Base-by-base conservation (phyloP, 257 asterid species). In the Solanum dulcamara region DNA sequence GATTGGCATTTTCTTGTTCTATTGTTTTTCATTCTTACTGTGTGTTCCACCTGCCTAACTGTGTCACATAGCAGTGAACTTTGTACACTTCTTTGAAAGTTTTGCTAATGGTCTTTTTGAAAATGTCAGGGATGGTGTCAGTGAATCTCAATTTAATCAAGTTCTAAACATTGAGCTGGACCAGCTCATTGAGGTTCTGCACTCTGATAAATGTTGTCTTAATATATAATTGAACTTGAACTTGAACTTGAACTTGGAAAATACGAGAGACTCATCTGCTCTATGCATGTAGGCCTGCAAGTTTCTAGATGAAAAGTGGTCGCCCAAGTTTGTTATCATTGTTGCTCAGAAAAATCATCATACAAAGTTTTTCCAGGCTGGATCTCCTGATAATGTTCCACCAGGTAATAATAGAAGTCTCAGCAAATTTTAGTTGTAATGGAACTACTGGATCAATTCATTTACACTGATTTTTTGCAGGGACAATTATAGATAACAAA, bases 261-360 rank as follows among this genome's bases (percentile, higher is more conserved):
- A n/a, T 35, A 59, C 24, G 2, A 48, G 70, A 32, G 66, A 53
- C 17, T 46, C 24, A 5, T 37, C 20, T 3, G 35, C 15, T 35
- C 33, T 85, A 60, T 88, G 37, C 88, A 94, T 88, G 62, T 88
- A 96, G 98, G 94, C 98, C 7, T 96, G 98, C 86, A 94, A 94
- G 85, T 91, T 89, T 81, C 96, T 96, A 0, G 99, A 95, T 11
- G 98, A 93, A 42, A 91, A 88, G 3, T 96, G 99, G 98, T 60
- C 74, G 6, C 98, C 99, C 7, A 96, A 94, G 88, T 96, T 95
- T 81, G 94, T 92, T 32, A 94, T 95, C 37, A 95, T 96, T 66
- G 86, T 96, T 83, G 98, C 98, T 2, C 98, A 96, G 89, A 96
- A 96, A 46, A 96, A 96, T 67, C 99, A 96, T 87, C 99, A 96